Percentiles rank a stretch among this genome's conserved stretches.
These are phyloP conservation scores for Tricholoma hemisulphureum DNA, from an alignment of 768 basidiomycete species.

Conservation along the genomic window DNA sequence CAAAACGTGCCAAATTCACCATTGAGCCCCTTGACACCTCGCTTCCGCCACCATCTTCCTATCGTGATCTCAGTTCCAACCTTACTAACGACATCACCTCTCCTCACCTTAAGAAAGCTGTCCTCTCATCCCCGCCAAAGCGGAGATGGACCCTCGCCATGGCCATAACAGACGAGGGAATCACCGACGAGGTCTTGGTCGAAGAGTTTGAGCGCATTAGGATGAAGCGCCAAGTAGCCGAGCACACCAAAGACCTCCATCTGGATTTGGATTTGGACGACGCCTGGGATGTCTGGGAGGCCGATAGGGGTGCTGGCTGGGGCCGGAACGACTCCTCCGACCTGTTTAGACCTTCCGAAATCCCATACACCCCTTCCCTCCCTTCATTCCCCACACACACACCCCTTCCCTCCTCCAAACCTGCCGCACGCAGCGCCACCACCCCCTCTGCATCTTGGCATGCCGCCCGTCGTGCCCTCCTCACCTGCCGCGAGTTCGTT, in stretches of 20 bases:
- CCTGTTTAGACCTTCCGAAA: not conserved
- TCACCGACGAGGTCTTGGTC: slow-evolving; percentile 51
- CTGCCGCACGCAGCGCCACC: slow-evolving; percentile 20
- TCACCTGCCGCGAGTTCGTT: slow-evolving; percentile 28
- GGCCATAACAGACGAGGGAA: slow-evolving; percentile 48
- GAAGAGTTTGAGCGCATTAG: slow-evolving; percentile 47
- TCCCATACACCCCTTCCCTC: slow-evolving; percentile 21
- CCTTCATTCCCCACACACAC: slow-evolving; percentile 17
- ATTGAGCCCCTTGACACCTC: not conserved
- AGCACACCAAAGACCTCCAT: slow-evolving; percentile 14
- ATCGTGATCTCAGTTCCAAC: not conserved
- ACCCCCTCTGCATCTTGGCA: slow-evolving; percentile 17
- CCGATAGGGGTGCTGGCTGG: not conserved
- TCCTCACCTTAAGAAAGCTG: not conserved
- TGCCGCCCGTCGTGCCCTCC: slow-evolving; percentile 24
- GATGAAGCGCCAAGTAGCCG: slow-evolving; percentile 8
- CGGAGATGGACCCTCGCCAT: slow-evolving; percentile 44
- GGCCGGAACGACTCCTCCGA: slow-evolving; percentile 7
- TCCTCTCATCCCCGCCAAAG: not conserved
- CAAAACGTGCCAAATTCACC: slow-evolving; percentile 5
- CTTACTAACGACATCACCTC: not conserved
- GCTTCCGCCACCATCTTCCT: not conserved
- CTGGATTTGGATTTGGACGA: slow-evolving; percentile 8
- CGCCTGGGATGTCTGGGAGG: slow-evolving; percentile 19
- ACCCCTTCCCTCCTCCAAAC: slow-evolving; percentile 11